Percentiles rank a stretch among this genome's conserved stretches.
Conservation (phyloP, 257 asterid genomes). For the Linderniella brevidens region DNA sequence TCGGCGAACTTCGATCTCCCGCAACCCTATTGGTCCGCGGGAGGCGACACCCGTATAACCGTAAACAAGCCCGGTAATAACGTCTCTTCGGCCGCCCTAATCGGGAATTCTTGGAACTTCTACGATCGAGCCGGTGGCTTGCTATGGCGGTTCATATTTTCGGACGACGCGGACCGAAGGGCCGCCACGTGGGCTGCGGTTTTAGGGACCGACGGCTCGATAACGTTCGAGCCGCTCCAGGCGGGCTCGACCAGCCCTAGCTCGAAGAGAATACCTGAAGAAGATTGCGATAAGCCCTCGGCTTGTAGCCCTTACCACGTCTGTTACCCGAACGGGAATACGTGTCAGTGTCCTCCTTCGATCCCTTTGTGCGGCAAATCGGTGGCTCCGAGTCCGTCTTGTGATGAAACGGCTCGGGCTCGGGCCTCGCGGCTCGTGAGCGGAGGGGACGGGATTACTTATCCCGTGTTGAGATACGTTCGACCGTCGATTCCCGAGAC, state of each 20-base stretch:
- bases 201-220: slow-evolving; percentile 39
- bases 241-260: slow-evolving; percentile 21
- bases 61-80: neutral
- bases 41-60: slow-evolving; percentile 4
- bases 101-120: slow-evolving; percentile 65
- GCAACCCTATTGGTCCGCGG: slow-evolving; percentile 84
- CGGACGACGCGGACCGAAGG: slow-evolving; percentile 21
- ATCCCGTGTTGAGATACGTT: slow-evolving; percentile 29
- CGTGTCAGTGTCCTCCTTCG: slow-evolving; percentile 39
- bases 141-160: slow-evolving; percentile 62
- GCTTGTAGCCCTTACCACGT: slow-evolving; percentile 37
- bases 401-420: slow-evolving; percentile 11
- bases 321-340: slow-evolving; percentile 23
- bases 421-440: slow-evolving; percentile 18
- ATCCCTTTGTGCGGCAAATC: slow-evolving; percentile 35
- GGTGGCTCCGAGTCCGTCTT: slow-evolving; percentile 14
- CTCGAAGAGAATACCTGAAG: slow-evolving; percentile 37
- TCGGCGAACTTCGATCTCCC: slow-evolving; percentile 41
- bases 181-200: slow-evolving; percentile 60
- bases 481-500: slow-evolving; percentile 21
- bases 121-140: slow-evolving; percentile 24
- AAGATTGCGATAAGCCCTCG: slow-evolving; percentile 36
- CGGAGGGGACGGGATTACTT: slow-evolving; percentile 31
- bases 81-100: slow-evolving; percentile 19
- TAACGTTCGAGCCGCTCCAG: slow-evolving; percentile 45